Conservation (phyloP, 768 basidiomycete genomes). For the Lyophyllum semitale region DNA sequence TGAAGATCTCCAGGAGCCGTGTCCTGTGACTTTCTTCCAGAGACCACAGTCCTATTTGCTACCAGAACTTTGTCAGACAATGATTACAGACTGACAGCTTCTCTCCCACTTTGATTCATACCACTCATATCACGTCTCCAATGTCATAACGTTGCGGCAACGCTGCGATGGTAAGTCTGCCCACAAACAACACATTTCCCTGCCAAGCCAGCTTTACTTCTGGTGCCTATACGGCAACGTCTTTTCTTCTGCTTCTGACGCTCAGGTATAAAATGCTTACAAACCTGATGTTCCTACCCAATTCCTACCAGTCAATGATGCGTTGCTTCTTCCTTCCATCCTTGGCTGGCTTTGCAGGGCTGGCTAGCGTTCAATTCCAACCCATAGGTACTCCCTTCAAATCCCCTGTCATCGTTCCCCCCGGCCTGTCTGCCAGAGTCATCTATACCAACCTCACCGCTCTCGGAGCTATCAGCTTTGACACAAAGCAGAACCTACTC, state of each 20-base stretch:
- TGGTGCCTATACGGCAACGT: neutral
- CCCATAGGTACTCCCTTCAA: conserved; percentile 29
- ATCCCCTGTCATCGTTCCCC: conserved; percentile 32
- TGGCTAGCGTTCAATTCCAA: conserved; percentile 25
- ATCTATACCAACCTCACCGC: conserved; percentile 42
- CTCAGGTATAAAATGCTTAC: neutral
- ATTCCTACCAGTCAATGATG: neutral
- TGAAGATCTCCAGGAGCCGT: neutral
- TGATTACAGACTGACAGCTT: neutral
- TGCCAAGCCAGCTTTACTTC: neutral
- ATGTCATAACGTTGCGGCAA: neutral
- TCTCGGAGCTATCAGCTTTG: conserved; percentile 42
- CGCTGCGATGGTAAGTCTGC: neutral
- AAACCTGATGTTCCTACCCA: neutral
- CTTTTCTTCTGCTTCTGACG: neutral
- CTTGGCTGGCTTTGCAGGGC: neutral
- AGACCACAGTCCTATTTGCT: neutral
- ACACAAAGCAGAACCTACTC: conserved; percentile 35
- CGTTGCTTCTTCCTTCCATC: neutral
- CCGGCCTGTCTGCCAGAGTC: conserved; percentile 34
- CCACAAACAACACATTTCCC: neutral
- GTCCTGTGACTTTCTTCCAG: neutral
- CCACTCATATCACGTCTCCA: neutral
- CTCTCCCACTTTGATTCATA: neutral
- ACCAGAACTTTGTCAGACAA: neutral